Base-by-base conservation (phyloP, 192 early-diverging fungal species). In the Phlyctochytrium arcticum region DNA sequence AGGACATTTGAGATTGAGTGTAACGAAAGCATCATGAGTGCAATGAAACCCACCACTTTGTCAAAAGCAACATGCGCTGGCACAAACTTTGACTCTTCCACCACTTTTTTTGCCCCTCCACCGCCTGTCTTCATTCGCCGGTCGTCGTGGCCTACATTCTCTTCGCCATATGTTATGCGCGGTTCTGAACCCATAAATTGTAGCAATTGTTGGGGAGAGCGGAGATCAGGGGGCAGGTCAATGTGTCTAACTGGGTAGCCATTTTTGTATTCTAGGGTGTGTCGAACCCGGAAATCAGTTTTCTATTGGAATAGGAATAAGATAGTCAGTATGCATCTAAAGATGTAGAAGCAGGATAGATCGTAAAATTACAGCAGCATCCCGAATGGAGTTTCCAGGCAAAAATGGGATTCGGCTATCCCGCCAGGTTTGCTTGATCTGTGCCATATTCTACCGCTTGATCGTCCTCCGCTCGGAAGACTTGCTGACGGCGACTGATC, bases 51-150 rank as follows among this genome's bases (percentile, higher is more conserved):
- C 54, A 84, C 82, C 50, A 84, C 80, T 80, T 86, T 86, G 62
- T 86, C 84, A 67, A 83, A 84, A 8, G 72, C 75, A 7, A 86
- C 84, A 67, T 79, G 80, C 2, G 81, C 79, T 0, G 84, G 84
- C 1, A 86, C 67, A 55, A 86, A 86, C 19, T 62, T 27, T 17
- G 58, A 63, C 24, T 61, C 36, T 7, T 24, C 48, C 6, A 27
- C 34, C 29, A 65, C 64, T 17, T 30, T 49, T 24, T 68, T 69
- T 48, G 57, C 60, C 33, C 56, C 60, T 53, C 50, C 24, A 35
- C 36, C 12, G 32, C 53, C 61, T 2, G 19, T 51, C 17, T n/a
- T 32, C 9, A n/a, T 19, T 0, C 9, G 54, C 24, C n/a, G 36
- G 21, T 30, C 21, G 48, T 53, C 65, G 10, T 39, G 36, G 4